Percentiles rank a stretch among this genome's conserved stretches.
Conservation (phyloP, 768 basidiomycete genomes). For the Pulveroboletus sp. region DNA sequence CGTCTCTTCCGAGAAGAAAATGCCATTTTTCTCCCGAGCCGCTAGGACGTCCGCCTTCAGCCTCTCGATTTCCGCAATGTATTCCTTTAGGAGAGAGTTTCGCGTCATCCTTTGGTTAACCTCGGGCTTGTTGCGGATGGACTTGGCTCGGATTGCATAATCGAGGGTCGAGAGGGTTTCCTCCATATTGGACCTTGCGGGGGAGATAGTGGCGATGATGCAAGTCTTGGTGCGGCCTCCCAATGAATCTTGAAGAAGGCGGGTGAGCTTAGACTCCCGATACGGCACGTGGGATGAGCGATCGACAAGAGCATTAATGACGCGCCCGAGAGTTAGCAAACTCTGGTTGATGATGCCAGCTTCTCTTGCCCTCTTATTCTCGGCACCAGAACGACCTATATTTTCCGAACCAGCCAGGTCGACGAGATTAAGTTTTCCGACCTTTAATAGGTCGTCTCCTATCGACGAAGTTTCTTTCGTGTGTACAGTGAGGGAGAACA, state of each 20-base stretch:
- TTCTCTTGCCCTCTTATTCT: conserved; percentile 90
- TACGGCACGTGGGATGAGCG: conserved; percentile 91
- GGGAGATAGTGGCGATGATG: conserved; percentile 94
- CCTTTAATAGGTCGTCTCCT: conserved; percentile 85
- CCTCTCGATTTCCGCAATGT: conserved; percentile 88
- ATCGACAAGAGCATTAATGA: conserved; percentile 95
- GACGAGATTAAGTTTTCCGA: conserved; percentile 95
- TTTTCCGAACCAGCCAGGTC: conserved; percentile 98
- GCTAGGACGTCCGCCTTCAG: conserved; percentile 87
- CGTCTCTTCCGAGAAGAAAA: conserved; percentile 86
- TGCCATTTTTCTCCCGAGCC: conserved; percentile 93
- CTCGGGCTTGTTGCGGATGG: conserved; percentile 93
- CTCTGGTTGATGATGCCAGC: conserved; percentile 99
- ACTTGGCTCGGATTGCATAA: conserved; percentile 92
- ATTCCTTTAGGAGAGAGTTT: conserved; percentile 89
- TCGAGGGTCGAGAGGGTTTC: conserved; percentile 97
- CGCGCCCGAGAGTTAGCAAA: conserved; percentile 90
- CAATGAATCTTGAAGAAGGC: conserved; percentile 96
- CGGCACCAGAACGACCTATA: conserved; percentile 92
- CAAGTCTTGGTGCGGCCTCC: conserved; percentile 97
- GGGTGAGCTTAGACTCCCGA: conserved; percentile 95
- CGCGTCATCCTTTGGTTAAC: conserved; percentile 92
- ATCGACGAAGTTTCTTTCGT: conserved; percentile 73
- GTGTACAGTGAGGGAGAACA: conserved; percentile 95
- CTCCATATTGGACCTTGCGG: conserved; percentile 89